phyloP scores from a whole-genome alignment of 2,329 filamentous ascomycete genomes.

The Akanthomyces lecanii region DNA sequence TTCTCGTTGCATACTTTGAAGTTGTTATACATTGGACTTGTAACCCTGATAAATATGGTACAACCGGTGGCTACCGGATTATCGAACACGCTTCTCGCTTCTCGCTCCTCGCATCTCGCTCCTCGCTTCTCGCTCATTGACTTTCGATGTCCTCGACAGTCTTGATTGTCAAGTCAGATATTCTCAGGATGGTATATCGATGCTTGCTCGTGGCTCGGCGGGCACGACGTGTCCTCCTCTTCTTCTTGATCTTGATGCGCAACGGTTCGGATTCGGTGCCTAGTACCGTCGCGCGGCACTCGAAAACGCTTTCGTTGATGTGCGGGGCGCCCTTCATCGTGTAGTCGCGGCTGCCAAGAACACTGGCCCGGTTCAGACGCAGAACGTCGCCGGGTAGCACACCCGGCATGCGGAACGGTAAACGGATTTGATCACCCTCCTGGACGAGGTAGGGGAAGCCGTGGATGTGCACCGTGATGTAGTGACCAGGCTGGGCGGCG shows the following conservation, averaged over 20 bases:
- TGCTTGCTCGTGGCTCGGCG: slow-evolving; percentile 86
- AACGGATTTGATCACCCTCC: slow-evolving; percentile 67
- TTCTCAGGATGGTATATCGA: slow-evolving; percentile 76
- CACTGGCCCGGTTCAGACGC: slow-evolving; percentile 78
- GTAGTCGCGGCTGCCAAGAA: slow-evolving; percentile 83
- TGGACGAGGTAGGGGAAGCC: slow-evolving; percentile 76
- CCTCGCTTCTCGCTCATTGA: slow-evolving; percentile 1
- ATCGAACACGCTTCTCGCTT: neutral
- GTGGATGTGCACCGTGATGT: slow-evolving; percentile 76
- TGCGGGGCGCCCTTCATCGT: slow-evolving; percentile 80
- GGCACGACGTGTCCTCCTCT: slow-evolving; percentile 68
- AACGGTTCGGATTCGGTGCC: slow-evolving; percentile 79
- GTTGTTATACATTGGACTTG: slow-evolving; percentile 12
- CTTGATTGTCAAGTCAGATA: slow-evolving; percentile 73
- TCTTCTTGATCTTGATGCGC: slow-evolving; percentile 75
- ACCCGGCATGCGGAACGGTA: slow-evolving; percentile 74
- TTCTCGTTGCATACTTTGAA: neutral
- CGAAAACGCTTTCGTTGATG: slow-evolving; percentile 77
- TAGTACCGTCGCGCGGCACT: slow-evolving; percentile 79
- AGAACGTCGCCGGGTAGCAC: slow-evolving; percentile 79
- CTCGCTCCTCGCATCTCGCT: neutral
- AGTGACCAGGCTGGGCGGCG: slow-evolving; percentile 68
- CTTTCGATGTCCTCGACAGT: slow-evolving; percentile 35
- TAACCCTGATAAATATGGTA: slow-evolving; percentile 10
- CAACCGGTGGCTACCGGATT: neutral